Evolutionary conservation across 2,329 filamentous ascomycete genomes (phyloP).

Genomic region (Colletotrichum liaoningense): DNA sequence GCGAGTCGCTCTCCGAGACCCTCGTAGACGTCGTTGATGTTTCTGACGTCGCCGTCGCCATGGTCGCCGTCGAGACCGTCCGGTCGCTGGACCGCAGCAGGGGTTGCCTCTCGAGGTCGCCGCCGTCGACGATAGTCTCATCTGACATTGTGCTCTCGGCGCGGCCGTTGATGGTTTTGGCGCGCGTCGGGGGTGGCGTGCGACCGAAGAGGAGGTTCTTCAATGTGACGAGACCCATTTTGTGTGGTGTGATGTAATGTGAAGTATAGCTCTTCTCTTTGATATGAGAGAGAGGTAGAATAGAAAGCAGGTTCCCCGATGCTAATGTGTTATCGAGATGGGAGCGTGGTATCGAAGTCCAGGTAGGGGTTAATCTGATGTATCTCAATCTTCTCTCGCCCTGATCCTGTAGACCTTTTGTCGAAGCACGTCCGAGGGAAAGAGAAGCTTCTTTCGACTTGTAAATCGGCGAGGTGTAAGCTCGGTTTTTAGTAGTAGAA

Average conservation of each 20-base stretch:
- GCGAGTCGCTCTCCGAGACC: constrained; percentile 17
- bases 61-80: constrained; percentile 17
- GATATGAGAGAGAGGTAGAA: too few species aligned
- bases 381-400: not conserved
- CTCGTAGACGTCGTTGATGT: constrained; percentile 14
- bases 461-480: not conserved
- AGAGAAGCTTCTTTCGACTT: not conserved
- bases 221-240: constrained; percentile 37
- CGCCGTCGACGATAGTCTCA: constrained; percentile 33
- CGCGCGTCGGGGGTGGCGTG: constrained; percentile 8
- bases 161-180: constrained; percentile 7
- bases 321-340: not conserved
- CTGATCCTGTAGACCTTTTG: not conserved
- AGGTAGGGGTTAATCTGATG: not conserved
- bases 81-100: constrained; percentile 24
- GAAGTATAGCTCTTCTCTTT: not conserved
- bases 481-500: not conserved
- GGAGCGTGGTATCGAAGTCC: not conserved
- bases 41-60: constrained; percentile 18
- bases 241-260: not conserved
- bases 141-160: constrained; percentile 35
- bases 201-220: constrained; percentile 37
- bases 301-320: not conserved
- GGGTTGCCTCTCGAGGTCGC: constrained; percentile 36
- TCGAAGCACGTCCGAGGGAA: not conserved